Evolutionary conservation across 805 yeast species (phyloP).

Genomic region (Metschnikowia reukaufii): DNA sequence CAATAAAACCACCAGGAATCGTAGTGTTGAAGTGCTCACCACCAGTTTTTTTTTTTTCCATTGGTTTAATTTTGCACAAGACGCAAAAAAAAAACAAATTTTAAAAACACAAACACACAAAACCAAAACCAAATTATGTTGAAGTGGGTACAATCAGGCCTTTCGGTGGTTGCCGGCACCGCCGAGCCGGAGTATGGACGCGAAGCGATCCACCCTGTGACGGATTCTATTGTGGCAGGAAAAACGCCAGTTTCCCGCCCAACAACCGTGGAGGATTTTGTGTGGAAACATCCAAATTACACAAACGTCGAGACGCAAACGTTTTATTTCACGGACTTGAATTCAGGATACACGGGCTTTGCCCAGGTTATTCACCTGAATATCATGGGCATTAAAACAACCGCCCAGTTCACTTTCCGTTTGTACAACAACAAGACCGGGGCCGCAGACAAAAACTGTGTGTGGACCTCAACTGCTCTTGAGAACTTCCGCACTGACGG

Average conservation of each 20-base stretch:
- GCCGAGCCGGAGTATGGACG: slow-evolving; percentile 97
- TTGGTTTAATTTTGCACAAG: not conserved
- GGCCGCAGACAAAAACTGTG: slow-evolving; percentile 38
- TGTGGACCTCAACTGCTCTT: slow-evolving; percentile 92
- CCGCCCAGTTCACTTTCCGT: slow-evolving; percentile 93
- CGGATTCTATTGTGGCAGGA: slow-evolving; percentile 45
- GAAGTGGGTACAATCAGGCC: slow-evolving; percentile 81
- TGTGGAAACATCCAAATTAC: slow-evolving; percentile 70
- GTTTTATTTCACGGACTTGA: slow-evolving; percentile 73
- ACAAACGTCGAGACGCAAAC: slow-evolving; percentile 96
- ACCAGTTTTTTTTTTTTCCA: not conserved
- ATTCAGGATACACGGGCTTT: slow-evolving; percentile 71
- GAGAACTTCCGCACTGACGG: slow-evolving; percentile 76
- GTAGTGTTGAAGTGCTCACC: too few species aligned
- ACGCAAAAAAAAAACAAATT: not conserved
- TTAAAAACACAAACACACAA: not conserved
- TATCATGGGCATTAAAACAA: slow-evolving; percentile 79
- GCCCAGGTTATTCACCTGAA: slow-evolving; percentile 95
- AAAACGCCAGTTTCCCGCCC: slow-evolving; percentile 40
- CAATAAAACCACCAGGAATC: not conserved
- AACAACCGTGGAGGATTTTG: slow-evolving; percentile 65
- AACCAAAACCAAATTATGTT: slow-evolving; percentile 44
- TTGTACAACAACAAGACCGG: slow-evolving; percentile 56
- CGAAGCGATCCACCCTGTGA: slow-evolving; percentile 86
- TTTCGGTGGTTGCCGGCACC: slow-evolving; percentile 94